These are phyloP conservation scores for Ilex paraguariensis DNA, from an alignment of 305 asterid genomes.

Conservation along the genomic window DNA sequence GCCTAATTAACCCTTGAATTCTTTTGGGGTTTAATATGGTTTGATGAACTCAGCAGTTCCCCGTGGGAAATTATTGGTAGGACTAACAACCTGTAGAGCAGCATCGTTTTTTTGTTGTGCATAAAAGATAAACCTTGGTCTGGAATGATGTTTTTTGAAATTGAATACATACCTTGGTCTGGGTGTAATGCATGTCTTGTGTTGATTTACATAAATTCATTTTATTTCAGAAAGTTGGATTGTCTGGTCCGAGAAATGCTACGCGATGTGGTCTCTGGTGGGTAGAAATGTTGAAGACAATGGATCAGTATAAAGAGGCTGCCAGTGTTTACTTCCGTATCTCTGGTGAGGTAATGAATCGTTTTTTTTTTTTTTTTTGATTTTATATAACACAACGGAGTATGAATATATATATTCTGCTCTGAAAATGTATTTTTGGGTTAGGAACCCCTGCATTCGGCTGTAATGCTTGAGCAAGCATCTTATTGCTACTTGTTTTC, in stretches of 20 bases:
- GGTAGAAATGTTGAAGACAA: slow-evolving; percentile 94
- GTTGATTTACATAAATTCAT: slow-evolving; percentile 12
- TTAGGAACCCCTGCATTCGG: slow-evolving; percentile 87
- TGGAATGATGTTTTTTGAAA: not conserved
- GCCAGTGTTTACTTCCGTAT: slow-evolving; percentile 90
- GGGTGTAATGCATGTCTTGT: not conserved
- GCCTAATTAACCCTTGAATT: too few species aligned
- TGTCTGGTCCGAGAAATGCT: slow-evolving; percentile 67
- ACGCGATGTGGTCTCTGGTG: slow-evolving; percentile 99
- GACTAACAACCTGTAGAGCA: too few species aligned
- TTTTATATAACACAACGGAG: slow-evolving; percentile 19
- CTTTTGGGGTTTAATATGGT: too few species aligned
- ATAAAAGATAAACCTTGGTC: too few species aligned
- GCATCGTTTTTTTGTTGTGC: too few species aligned
- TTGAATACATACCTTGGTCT: not conserved
- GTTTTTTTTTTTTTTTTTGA: slow-evolving; percentile 11
- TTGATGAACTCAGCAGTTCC: too few species aligned
- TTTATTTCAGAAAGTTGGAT: slow-evolving; percentile 64
- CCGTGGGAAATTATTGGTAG: too few species aligned
- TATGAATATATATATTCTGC: slow-evolving; percentile 16
- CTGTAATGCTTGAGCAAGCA: slow-evolving; percentile 99
- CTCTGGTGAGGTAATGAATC: slow-evolving; percentile 96
- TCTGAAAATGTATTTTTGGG: slow-evolving; percentile 35
- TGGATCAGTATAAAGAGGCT: slow-evolving; percentile 88
- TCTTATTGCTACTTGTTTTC: slow-evolving; percentile 91